Percentiles rank a stretch among this genome's conserved stretches.
These are phyloP conservation scores for Daucus carota DNA, from an alignment of 129 eudicot genomes.

Conservation along the genomic window DNA sequence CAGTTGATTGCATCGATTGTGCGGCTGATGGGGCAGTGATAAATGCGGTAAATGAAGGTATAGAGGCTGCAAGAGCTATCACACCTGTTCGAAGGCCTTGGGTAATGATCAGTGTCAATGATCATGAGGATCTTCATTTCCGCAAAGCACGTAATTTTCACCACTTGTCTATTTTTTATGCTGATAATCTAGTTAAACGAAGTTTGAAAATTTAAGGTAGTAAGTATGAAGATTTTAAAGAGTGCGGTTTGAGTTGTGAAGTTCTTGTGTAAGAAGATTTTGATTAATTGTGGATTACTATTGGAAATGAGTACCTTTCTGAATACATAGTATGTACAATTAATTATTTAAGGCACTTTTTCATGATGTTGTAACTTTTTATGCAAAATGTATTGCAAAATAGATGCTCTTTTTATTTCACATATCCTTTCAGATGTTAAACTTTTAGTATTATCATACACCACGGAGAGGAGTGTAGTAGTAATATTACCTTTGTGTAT, in stretches of 20 bases:
- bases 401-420: too few relatives aligned
- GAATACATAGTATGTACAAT: too few relatives aligned
- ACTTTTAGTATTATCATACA: too few relatives aligned
- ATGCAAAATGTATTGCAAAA: too few relatives aligned
- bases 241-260: neutral
- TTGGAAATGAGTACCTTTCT: neutral
- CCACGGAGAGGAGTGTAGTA: too few relatives aligned
- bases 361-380: too few relatives aligned
- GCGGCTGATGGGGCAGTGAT: conserved; percentile 97
- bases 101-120: conserved; percentile 98
- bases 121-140: conserved; percentile 91
- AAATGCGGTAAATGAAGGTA: conserved; percentile 86
- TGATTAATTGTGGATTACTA: neutral
- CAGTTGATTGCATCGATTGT: conserved; percentile 97
- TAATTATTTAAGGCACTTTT: too few relatives aligned
- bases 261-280: neutral
- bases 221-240: neutral
- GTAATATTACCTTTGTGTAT: neutral
- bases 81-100: conserved; percentile 80
- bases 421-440: too few relatives aligned
- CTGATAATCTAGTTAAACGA: neutral
- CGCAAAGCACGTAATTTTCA: conserved; percentile 79
- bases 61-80: conserved; percentile 56
- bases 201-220: neutral
- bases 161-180: neutral